Evolutionary conservation across 495 filamentous ascomycete species (phyloP), one percentile per base, ranked within the genome.

Genomic region (Penicillium lividum): DNA sequence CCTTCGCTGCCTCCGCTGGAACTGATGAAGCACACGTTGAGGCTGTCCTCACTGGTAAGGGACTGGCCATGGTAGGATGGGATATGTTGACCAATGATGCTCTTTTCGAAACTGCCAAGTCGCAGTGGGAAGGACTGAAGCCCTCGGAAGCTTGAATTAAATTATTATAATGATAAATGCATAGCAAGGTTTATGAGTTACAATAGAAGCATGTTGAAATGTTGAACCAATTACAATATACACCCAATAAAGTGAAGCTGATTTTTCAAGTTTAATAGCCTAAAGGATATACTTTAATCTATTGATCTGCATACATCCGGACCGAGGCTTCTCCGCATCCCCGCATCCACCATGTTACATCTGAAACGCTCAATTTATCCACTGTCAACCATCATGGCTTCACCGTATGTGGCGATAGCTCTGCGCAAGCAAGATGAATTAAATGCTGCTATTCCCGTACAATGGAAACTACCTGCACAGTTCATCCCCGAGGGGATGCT

Each of bases 1-100:
- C 78, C 2, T 90, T 88, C 71, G 78, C 82, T 31, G 68, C 73
- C 11, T 77, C 80, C 0, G 80, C 84, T 3, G 80, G 83, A n/a
- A 87, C 81, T 0, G 75, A 71, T 51, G 72, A 70, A 45, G 80
- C 83, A 4, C 84, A 85, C 64, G 66, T 63, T 15, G 71, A 77
- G 50, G 79, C 80, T 34, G 56, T 86, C 44, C 67, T 80, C 13
- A 82, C 81, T 22, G 84, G 75, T 3, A 87, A 86, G 60, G 81
- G 73, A 0, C 57, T 87, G 47, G 82, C 84, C 0, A 72, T 80
- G 16, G 77, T 73, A 8, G 84, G 79, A 1, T 68, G 83, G 45
- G 83, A 86, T 52, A 76, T 88, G 50, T 48, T 85, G 45, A 76
- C 71, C 3, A 59, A 74, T 13, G 65, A 77, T 5, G 73, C 60